Conservation (phyloP, 805 yeast genomes). For the Zygotorulaspora sp. region DNA sequence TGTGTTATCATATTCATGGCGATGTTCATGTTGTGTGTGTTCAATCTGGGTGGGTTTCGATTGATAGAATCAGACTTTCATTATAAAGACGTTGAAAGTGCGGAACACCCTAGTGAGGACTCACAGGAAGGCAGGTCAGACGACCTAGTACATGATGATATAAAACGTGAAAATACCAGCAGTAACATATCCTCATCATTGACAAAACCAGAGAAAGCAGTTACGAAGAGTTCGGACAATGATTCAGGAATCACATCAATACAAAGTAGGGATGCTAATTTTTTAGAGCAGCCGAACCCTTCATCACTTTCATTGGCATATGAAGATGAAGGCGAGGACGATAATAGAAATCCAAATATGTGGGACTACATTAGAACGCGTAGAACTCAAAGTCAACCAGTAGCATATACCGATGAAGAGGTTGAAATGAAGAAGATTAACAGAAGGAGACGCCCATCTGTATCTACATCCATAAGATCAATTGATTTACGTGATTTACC, state of each 20-base stretch:
- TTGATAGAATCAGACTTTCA: constrained; percentile 66
- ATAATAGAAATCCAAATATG: constrained; percentile 1
- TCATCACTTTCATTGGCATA: constrained; percentile 4
- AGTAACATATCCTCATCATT: background rate
- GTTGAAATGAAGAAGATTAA: background rate
- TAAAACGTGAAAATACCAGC: background rate
- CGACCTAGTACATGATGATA: constrained; percentile 8
- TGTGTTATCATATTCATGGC: constrained; percentile 75
- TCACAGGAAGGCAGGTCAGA: no score
- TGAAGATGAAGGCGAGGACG: constrained; percentile 1
- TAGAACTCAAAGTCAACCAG: constrained; percentile 21
- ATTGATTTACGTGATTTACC: constrained; percentile 36
- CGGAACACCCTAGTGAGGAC: no score
- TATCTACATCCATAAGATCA: constrained; percentile 16
- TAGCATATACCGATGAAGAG: constrained; percentile 21
- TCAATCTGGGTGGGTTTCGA: constrained; percentile 71
- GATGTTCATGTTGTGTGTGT: constrained; percentile 58
- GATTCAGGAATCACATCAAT: no score
- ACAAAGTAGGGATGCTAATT: no score
- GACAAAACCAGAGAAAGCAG: constrained; percentile 9
- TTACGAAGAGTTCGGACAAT: constrained; percentile 6
- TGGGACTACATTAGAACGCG: constrained; percentile 8
- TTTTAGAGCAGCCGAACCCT: constrained; percentile 5
- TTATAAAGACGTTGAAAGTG: constrained; percentile 26
- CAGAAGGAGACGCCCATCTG: constrained; percentile 9